phyloP scores from a whole-genome alignment of 177 flowering plant species.

The Vitis hybrid region DNA sequence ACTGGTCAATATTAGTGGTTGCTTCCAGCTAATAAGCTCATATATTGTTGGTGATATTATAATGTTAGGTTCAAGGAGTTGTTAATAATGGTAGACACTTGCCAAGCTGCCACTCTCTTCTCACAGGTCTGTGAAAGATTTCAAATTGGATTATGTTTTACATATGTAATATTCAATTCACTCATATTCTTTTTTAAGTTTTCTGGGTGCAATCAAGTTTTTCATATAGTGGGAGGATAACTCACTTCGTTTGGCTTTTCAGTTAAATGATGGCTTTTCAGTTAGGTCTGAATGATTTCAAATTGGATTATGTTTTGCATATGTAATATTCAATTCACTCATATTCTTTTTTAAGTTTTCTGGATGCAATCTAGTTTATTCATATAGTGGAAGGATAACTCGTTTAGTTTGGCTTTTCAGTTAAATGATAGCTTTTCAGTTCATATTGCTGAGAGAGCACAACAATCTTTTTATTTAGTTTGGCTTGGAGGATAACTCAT shows the following conservation, averaged over 20 bases:
- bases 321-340: too few relatives aligned
- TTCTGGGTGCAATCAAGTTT: too few relatives aligned
- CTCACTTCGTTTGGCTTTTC: too few relatives aligned
- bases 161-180: too few relatives aligned
- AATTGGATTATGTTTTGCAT: background rate
- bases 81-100: constrained; percentile 97
- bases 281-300: constrained; percentile 50
- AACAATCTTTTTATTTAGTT: too few relatives aligned
- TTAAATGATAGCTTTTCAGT: constrained; percentile 43
- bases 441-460: constrained; percentile 14
- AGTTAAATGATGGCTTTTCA: constrained; percentile 39
- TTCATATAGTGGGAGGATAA: too few relatives aligned
- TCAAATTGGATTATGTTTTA: background rate
- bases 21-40: background rate
- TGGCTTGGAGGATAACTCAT: background rate
- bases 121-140: constrained; percentile 53
- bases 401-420: too few relatives aligned
- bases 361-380: too few relatives aligned
- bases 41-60: constrained; percentile 6
- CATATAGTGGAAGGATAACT: too few relatives aligned
- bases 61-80: constrained; percentile 85
- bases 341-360: too few relatives aligned
- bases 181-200: too few relatives aligned
- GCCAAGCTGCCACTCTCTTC: constrained; percentile 98
- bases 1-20: background rate